phyloP scores from a whole-genome alignment of 768 basidiomycete genomes.

The Psilocybe subaeruginosa region DNA sequence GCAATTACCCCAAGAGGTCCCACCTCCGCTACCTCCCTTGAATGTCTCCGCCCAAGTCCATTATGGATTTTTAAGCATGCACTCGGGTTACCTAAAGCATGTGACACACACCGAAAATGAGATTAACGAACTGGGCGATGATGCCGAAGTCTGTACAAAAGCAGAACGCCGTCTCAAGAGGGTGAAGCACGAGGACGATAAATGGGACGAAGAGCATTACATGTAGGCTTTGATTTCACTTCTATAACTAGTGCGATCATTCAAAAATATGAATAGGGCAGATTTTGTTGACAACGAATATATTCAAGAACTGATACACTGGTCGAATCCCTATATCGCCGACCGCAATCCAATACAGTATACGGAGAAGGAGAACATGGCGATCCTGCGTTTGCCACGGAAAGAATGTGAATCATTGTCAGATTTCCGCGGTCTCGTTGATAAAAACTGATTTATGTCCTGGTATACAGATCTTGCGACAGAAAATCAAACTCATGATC shows the following conservation, averaged over 20 bases:
- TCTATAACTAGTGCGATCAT: background rate
- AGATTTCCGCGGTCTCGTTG: background rate
- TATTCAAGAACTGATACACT: constrained; percentile 70
- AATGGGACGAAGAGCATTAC: constrained; percentile 86
- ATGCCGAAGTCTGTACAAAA: constrained; percentile 58
- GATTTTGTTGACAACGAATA: constrained; percentile 80
- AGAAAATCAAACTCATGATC: constrained; percentile 52
- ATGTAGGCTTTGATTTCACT: constrained; percentile 50
- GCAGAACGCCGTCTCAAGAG: constrained; percentile 58
- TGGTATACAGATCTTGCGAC: constrained; percentile 60
- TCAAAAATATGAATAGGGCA: constrained; percentile 53
- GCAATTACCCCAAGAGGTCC: constrained; percentile 69
- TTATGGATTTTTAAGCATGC: constrained; percentile 79
- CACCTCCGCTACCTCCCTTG: constrained; percentile 41
- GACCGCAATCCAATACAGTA: constrained; percentile 47
- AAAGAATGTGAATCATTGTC: constrained; percentile 50
- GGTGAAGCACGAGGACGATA: constrained; percentile 66
- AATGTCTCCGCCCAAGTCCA: constrained; percentile 45
- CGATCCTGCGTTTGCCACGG: constrained; percentile 61
- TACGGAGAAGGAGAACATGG: constrained; percentile 71
- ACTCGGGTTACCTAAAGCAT: constrained; percentile 77
- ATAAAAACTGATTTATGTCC: constrained; percentile 3
- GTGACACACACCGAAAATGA: constrained; percentile 79
- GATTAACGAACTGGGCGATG: constrained; percentile 74
- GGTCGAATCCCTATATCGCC: constrained; percentile 59